Evolutionary conservation across 495 filamentous ascomycete species (phyloP), one percentile per base, ranked within the genome.

Genomic region (Trichoderma orchidacearum): DNA sequence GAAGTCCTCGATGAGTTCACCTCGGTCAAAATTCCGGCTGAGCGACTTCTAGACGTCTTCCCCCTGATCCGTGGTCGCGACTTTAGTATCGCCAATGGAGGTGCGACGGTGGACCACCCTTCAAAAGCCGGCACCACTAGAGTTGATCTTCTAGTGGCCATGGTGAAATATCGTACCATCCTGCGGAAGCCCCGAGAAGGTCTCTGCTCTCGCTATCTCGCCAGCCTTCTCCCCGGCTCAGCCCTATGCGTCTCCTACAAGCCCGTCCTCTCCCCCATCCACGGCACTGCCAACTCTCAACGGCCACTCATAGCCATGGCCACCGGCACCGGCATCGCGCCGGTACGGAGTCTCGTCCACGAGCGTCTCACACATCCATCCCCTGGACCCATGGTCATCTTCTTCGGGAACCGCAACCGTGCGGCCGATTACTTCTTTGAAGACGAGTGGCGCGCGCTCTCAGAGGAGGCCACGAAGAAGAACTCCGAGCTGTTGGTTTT

Each of bases 1-100:
- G 93, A 99, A 66, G 83, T 95, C 1, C 74, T 99, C 25, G 81
- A 90, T 45, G 93, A 99, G 59, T 97, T 99, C 64, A 77, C 86
- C 51, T 81, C 79, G 5, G 87, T 97, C 48, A 82, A 81, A 56
- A 82, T 99, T 4, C 89, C 92, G 0, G 89, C 83, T 74, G 70
- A 85, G 34, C 82, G 83, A 57, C 78, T 82, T 0, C 74, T 83
- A 1, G 79, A 81, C 32, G 70, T 89, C 17, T 79, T 98, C 56
- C 93, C 92, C 0, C 56, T 80, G 13, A 81, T 96, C 25, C 80
- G 87, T 15, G 83, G 80, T 51, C 76, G 94, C 15, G 88, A 92
- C 57, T 99, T 95, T 67, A 94, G 88, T 59, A 87, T 96, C 55
- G 87, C 88, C 18, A 89, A 84, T 60, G 87, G 86, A 0, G 87